Evolutionary conservation across 768 basidiomycete genomes (phyloP), one percentile per base, ranked within the genome.

Genomic region (Tulasnella calospora): DNA sequence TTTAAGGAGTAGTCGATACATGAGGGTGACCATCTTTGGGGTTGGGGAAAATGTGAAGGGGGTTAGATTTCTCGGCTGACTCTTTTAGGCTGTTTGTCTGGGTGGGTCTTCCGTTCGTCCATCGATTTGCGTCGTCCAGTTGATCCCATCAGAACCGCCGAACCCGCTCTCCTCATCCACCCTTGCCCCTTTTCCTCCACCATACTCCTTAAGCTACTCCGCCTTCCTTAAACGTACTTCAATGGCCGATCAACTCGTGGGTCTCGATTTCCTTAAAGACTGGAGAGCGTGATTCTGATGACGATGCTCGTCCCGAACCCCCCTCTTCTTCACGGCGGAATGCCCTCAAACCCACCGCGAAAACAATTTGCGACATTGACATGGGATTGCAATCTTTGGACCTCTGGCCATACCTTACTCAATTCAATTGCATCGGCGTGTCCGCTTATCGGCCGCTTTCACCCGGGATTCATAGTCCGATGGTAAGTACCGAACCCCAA

Each of bases 201-300:
- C 71, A 41, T 13, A 15, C 71, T 35, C 46, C 40, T 47, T 30
- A 27, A 36, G 2, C 71, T 19, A 33, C 33, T 13, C 46, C 40
- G 40, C 27, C 71, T 35, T n/a, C 27, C 71, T 73, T 27, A 17
- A 67, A 35, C 61, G 30, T 17, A 67, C 13, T 35, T 17, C 33
- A 69, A 89, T 89, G 89, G 88, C 88, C 80, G 89, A 89, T 81
- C 87, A 88, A 84, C 82, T 89, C 81, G 89, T 89, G 81, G 81
- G 88, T 85, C 67, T 33, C 35, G 72, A 61, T 12, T 17, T 3
- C 17, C 33, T 23, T 35, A 30, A 3, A 67, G 30, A 17, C n/a
- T 15, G 27, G 30, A 67, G 27, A 67, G 13, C 61, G 61, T 67
- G 61, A 27, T 35, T 67, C 61, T 67, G 61, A 67, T 67, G 40